Evolutionary conservation across 78 protist species (phyloP).

Genomic region (Dictyostelium discoideum): DNA sequence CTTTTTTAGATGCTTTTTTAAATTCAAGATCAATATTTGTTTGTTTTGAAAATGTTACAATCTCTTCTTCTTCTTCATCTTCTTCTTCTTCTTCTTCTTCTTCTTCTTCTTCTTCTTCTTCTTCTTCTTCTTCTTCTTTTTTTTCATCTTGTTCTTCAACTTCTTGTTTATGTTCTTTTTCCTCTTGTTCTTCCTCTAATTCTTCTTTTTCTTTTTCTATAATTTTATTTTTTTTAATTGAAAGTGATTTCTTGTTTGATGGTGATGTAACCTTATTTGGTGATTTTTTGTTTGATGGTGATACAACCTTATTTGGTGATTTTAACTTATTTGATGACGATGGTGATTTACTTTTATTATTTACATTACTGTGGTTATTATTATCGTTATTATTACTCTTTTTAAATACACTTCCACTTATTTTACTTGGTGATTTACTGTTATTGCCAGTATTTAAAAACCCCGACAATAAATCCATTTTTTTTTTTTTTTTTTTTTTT

Average conservation of each 20-base stretch:
- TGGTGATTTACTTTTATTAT: background rate
- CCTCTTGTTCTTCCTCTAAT: background rate
- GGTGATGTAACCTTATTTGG: background rate
- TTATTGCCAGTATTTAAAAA: background rate
- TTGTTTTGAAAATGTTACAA: background rate
- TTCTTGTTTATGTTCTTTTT: background rate
- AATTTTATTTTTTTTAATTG: background rate
- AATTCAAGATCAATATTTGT: background rate
- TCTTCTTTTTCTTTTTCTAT: background rate
- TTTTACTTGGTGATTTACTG: background rate
- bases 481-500: too few relatives aligned
- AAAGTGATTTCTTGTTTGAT: background rate
- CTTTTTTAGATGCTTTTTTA: background rate
- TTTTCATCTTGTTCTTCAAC: background rate
- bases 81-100: background rate
- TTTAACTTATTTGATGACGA: background rate
- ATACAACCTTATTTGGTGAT: background rate
- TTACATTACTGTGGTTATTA: background rate
- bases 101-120: background rate
- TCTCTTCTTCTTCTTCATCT: background rate
- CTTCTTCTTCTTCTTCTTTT: background rate
- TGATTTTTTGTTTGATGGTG: background rate
- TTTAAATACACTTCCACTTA: background rate
- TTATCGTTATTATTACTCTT: background rate
- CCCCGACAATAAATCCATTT: background rate